Conservation (phyloP, 1,284 basidiomycete species). For the Coniferiporia weirii region DNA sequence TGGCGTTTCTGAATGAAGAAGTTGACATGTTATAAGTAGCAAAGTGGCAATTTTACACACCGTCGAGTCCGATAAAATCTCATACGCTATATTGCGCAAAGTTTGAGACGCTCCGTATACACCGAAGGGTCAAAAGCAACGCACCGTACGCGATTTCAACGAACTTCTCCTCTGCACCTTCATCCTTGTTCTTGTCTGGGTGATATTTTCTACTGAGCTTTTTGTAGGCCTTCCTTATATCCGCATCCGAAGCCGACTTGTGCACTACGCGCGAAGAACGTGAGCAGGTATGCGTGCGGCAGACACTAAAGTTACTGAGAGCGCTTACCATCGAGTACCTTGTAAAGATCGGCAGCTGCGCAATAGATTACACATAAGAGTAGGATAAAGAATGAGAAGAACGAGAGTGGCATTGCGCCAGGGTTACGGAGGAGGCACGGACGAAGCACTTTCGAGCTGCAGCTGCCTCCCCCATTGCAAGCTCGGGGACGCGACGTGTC, state of each 20-base stretch:
- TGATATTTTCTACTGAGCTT: slow-evolving; percentile 85
- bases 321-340: slow-evolving; percentile 64
- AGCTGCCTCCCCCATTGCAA: background rate
- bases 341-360: slow-evolving; percentile 66
- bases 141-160: slow-evolving; percentile 84
- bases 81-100: slow-evolving; percentile 63
- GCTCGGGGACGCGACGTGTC: background rate
- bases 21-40: background rate
- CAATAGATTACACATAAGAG: slow-evolving; percentile 18
- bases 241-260: slow-evolving; percentile 75
- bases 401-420: slow-evolving; percentile 9
- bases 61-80: slow-evolving; percentile 78
- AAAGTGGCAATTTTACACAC: slow-evolving; percentile 36
- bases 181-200: slow-evolving; percentile 90
- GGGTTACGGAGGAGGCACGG: background rate
- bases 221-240: slow-evolving; percentile 90
- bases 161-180: slow-evolving; percentile 78
- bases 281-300: slow-evolving; percentile 4
- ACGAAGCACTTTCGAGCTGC: background rate
- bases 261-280: slow-evolving; percentile 50
- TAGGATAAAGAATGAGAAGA: slow-evolving; percentile 14
- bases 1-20: slow-evolving; percentile 61
- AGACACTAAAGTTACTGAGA: slow-evolving; percentile 19
- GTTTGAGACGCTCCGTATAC: background rate
- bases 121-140: slow-evolving; percentile 21